A percentile compares a stretch with the other conserved stretches of the same genome.
phyloP scores from a whole-genome alignment of 345 rosid genomes.

The Toxicodendron radicans region DNA sequence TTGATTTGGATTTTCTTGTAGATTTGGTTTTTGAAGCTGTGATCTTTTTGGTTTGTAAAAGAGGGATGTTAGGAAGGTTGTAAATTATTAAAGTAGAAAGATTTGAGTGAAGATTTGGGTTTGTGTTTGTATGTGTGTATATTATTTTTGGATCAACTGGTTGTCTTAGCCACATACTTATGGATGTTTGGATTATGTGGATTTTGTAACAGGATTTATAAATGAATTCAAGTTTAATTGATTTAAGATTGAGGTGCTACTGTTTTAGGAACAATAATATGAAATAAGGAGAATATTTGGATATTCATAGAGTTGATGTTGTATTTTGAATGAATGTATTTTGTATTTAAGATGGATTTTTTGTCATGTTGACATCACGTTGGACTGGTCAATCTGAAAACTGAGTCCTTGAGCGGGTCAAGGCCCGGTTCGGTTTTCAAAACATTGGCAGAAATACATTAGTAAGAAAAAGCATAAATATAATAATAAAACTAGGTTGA shows the following conservation, averaged over 20 bases:
- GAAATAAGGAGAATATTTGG: background rate
- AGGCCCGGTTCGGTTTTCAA: too few relatives aligned
- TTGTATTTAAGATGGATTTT: too few relatives aligned
- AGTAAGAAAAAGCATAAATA: too few relatives aligned
- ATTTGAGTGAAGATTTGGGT: background rate
- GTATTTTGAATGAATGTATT: background rate
- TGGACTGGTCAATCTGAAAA: too few relatives aligned
- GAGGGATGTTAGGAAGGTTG: background rate
- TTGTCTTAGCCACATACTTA: background rate
- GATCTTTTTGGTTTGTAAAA: background rate
- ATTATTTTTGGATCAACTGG: background rate
- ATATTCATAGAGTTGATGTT: background rate
- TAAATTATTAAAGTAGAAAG: background rate
- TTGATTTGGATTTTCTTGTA: background rate
- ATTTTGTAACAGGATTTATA: background rate
- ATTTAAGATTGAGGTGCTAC: background rate
- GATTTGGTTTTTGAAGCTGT: slow-evolving; percentile 4
- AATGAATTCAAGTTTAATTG: background rate
- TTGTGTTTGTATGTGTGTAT: background rate
- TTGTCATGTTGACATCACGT: too few relatives aligned
- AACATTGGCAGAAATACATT: too few relatives aligned
- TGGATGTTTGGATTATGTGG: background rate
- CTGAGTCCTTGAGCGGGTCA: too few relatives aligned
- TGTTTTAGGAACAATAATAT: too few relatives aligned
- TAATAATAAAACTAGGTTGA: too few relatives aligned